These are phyloP conservation scores for Fragaria vesca DNA, from an alignment of 306 rosid genomes.

Conservation along the genomic window DNA sequence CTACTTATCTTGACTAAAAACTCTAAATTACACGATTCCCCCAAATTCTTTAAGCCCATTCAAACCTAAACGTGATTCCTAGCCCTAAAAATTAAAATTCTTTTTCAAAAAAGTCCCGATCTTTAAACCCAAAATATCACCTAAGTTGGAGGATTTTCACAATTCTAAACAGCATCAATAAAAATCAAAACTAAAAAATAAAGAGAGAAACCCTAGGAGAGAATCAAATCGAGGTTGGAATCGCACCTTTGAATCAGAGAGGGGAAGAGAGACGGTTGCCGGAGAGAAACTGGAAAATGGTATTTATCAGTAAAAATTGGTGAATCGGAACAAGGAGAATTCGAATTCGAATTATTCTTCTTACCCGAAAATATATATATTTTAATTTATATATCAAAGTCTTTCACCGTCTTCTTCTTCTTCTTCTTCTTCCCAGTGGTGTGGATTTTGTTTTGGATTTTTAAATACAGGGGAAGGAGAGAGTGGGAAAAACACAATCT, in stretches of 20 bases:
- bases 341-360: neutral
- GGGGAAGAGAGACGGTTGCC: neutral
- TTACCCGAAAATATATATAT: neutral
- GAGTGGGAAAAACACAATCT: too few relatives aligned
- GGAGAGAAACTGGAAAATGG: neutral
- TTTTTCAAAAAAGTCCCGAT: neutral
- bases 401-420: neutral
- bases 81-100: neutral
- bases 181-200: neutral
- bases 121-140: neutral
- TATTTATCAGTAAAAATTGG: neutral
- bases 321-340: neutral
- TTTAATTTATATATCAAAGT: neutral
- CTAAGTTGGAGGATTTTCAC: neutral
- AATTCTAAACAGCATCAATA: neutral
- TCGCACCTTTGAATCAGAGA: slow-evolving; percentile 15
- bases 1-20: neutral
- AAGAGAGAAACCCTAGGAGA: slow-evolving; percentile 3
- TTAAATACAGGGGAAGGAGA: neutral
- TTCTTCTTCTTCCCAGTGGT: neutral
- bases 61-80: neutral
- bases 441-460: neutral
- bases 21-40: too few relatives aligned
- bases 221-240: neutral
- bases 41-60: neutral